Percentiles rank a stretch among this genome's conserved stretches.
Conservation (phyloP, 352 stramenopile species). For the Phytophthora uliginosa region DNA sequence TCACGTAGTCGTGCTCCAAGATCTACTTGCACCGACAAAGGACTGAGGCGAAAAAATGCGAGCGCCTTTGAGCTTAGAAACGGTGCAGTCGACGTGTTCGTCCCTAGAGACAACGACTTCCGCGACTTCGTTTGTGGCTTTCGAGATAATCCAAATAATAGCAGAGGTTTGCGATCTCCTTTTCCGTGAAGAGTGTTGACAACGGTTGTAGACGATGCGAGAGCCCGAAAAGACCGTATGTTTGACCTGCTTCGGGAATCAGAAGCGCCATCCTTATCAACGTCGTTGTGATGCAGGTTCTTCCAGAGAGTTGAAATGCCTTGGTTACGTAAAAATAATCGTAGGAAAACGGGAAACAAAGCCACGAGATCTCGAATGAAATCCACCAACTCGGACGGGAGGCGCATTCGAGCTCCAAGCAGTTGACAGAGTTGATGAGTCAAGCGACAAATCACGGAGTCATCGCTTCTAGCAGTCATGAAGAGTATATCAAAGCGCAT, state of each 20-base stretch:
- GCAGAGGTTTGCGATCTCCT: constrained; percentile 21
- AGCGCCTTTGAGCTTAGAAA: constrained; percentile 19
- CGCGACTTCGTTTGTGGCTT: constrained; percentile 30
- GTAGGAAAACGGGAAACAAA: constrained; percentile 44
- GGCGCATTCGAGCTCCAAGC: constrained; percentile 41
- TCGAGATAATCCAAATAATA: constrained; percentile 18
- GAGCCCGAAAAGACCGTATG: constrained; percentile 19
- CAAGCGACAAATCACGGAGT: constrained; percentile 45
- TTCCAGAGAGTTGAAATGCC: constrained; percentile 57
- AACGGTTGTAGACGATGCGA: constrained; percentile 8
- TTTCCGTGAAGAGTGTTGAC: constrained; percentile 16
- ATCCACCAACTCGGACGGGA: constrained; percentile 49
- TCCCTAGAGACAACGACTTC: constrained; percentile 28
- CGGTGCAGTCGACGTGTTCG: background rate
- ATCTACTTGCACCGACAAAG: constrained; percentile 41
- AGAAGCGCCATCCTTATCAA: constrained; percentile 6
- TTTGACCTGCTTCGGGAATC: constrained; percentile 10
- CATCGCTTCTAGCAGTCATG: constrained; percentile 49
- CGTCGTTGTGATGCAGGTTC: constrained; percentile 46
- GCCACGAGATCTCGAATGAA: constrained; percentile 54
- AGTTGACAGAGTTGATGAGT: constrained; percentile 63
- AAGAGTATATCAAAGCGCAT: constrained; percentile 52
- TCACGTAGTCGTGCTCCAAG: constrained; percentile 36
- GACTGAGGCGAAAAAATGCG: constrained; percentile 47
- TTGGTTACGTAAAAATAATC: constrained; percentile 58